Base-by-base conservation (phyloP, 495 filamentous ascomycete species). In the Podospora didyma region DNA sequence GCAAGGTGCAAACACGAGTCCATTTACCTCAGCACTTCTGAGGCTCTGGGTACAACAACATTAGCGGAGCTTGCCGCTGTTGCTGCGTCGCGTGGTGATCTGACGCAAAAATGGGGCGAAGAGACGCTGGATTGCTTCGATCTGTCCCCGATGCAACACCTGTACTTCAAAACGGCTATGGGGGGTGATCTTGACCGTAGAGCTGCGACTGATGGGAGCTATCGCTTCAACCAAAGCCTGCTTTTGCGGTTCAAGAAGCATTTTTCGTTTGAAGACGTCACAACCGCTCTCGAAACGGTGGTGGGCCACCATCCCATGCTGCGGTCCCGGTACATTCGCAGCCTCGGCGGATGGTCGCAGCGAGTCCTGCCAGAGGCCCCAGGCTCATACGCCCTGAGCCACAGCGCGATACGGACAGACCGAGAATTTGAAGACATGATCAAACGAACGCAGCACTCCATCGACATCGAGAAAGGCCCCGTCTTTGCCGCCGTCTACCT, bases 221-320 rank as follows among this genome's bases (percentile, higher is more conserved):
- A 83, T n/a, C 82, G 88, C 53, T 92, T 88, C 64, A 89, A 90
- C 62, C 86, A 88, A 61, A 87, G 87, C 51, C 75, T 89, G 39
- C 65, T 88, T 0, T 74, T 88, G 2, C 78, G 81, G 2, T 53
- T 90, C 14, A 83, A 75, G 46, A 74, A 73, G 55, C 63, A 60
- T 2, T 67, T 84, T 28, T 68, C 77, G 12, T 64, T 79, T 11
- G 57, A 68, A 3, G 76, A 78, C 9, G 61, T 90, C 3, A 67
- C 65, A 1, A 70, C 73, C 16, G 84, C 85, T 1, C 63, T 87
- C 42, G 79, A 85, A 50, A 76, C 78, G 0, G 68, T 89, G 10
- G 76, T 89, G 14, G 72, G 67, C 1, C 82, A 83, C 6, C 88
- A 92, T 55, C 81, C 86, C 4, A 90, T 90, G 88, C 76, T 92